A percentile compares a stretch with the other conserved stretches of the same genome.
Conservation (phyloP, 768 basidiomycete genomes). For the Rhodotorula kratochvilovae region DNA sequence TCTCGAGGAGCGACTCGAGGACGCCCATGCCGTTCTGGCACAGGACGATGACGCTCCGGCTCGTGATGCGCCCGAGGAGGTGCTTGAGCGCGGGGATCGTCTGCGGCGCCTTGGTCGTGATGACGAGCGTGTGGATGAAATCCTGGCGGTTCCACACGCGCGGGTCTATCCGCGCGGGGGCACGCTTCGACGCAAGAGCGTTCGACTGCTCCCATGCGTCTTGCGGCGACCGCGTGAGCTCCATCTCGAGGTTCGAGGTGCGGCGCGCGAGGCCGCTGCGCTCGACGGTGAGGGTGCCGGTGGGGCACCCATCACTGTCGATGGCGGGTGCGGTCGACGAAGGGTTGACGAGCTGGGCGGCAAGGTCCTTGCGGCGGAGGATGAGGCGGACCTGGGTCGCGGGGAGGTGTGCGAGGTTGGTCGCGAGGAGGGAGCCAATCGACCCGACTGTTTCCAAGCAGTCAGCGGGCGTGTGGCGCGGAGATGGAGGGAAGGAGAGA, state of each 20-base stretch:
- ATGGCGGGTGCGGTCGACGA: neutral
- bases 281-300: conserved; percentile 39
- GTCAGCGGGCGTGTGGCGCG: neutral
- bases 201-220: conserved; percentile 3
- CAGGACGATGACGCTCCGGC: conserved; percentile 77
- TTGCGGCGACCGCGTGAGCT: conserved; percentile 30
- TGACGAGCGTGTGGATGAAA: conserved; percentile 69
- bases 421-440: conserved; percentile 74
- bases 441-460: conserved; percentile 76
- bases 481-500: neutral
- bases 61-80: conserved; percentile 62
- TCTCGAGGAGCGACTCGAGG: conserved; percentile 66
- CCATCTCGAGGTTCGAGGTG: conserved; percentile 41
- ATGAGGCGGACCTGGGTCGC: conserved; percentile 63
- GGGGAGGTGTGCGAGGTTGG: conserved; percentile 62
- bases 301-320: neutral
- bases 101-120: conserved; percentile 72
- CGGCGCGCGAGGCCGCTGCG: conserved; percentile 33
- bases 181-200: neutral
- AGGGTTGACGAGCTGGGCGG: conserved; percentile 39
- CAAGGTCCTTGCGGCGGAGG: conserved; percentile 55
- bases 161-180: conserved; percentile 16
- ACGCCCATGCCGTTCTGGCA: conserved; percentile 92
- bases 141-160: conserved; percentile 26
- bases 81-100: conserved; percentile 58